Evolutionary conservation across 2,329 filamentous ascomycete species (phyloP), one percentile per base, ranked within the genome.

Genomic region (Phialophora verrucosa): DNA sequence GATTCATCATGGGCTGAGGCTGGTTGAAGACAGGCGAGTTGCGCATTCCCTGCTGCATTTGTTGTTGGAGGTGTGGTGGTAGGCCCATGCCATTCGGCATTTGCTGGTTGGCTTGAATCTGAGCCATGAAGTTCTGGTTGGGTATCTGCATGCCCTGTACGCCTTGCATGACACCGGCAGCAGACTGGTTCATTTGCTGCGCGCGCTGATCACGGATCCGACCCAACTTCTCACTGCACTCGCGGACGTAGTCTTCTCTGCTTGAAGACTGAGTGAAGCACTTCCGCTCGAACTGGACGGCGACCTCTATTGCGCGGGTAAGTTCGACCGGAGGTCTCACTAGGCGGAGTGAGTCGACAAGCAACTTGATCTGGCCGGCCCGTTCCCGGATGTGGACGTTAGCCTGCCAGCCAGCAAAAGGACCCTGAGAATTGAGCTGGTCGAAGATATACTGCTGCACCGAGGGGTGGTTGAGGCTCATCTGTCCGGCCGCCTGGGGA

Each of bases 41-140:
- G 69, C 85, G 84, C 78, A 85, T 81, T 27, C 77, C 82, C 62
- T 80, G 81, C 62, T 81, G 82, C 68, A 84, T 78, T 51, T 61
- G 59, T 61, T 61, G 59, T 60, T 81, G 82, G 67, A 84, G 78
- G 64, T 84, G 83, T 23, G 81, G 78, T 12, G 82, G 79, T 66
- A 84, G 84, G 32, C 54, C 53, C 63, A 70, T 66, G 60, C 68
- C 63, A 47, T 68, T 70, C 61, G 81, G 80, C 32, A 69, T 73
- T 62, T 79, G 78, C 35, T 59, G 63, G 62, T 66, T 67, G 35
- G 67, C 59, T 32, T 63, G 66, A 62, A 73, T 71, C 49, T 75
- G 73, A 25, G 78, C 50, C 35, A 62, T 76, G 68, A 80, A 78
- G 67, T 80, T 80, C 65, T 78, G 78, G 58, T 73, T 74, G 20